Evolutionary conservation across 1,284 basidiomycete species (phyloP), one percentile per base, ranked within the genome.

Genomic region (Ustilago sp.): DNA sequence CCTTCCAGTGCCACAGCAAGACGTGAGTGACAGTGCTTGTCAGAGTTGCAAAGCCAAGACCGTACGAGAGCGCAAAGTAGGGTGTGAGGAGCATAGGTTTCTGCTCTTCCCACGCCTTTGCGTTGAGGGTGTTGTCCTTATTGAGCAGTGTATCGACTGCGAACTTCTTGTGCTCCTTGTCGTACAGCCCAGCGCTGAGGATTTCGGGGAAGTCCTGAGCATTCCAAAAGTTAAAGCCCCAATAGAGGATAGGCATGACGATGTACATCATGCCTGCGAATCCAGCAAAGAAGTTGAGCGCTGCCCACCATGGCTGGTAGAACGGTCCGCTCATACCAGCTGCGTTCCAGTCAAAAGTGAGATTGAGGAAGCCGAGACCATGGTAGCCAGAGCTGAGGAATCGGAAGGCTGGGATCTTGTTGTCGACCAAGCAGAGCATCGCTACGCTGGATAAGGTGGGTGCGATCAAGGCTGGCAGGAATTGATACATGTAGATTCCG

Each of bases 301-400:
- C 83, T 1, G 88, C 88, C 87, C 87, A 88, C 82, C 87, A 88
- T 2, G 88, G 88, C 45, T 88, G 88, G 78, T 87, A 89, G 38
- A 89, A 81, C 9, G 88, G 88, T 0, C 88, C 88, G 32, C 82
- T 83, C 39, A 78, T 81, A 2, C 88, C 88, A 4, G 88, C 84
- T 31, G 87, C 87, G 43, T 87, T 87, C 88, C 88, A 89, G 72
- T 89, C 88, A 41, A 89, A 80, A 12, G 80, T 88, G 62, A 89
- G 85, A 74, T 89, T 87, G 45, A 87, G 77, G 57, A 88, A 85
- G 7, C 88, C 88, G n/a, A 89, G 84, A 2, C 88, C 88, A 5
- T 85, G 80, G 71, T 88, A 89, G 11, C 88, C 88, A n/a, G 86
- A 87, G 36, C 88, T 87, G 15, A 89, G 82, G 0, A 86, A 87